Evolutionary conservation across 805 yeast genomes (phyloP).

Genomic region (Metschnikowia corniflorae): DNA sequence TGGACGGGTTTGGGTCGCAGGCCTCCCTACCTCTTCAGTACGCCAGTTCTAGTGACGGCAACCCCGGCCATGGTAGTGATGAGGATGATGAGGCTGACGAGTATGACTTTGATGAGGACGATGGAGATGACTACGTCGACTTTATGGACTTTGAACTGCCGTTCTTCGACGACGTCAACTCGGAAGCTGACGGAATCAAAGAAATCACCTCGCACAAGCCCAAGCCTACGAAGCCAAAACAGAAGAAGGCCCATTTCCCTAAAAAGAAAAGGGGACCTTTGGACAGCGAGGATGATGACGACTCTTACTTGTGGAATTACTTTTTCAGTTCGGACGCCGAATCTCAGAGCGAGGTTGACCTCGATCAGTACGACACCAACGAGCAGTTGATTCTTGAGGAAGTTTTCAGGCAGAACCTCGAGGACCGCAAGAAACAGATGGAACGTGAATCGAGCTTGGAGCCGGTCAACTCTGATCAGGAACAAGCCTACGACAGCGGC

Average conservation of each 20-base stretch:
- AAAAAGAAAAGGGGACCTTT: constrained; percentile 20
- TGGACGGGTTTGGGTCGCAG: constrained; percentile 18
- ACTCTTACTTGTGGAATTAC: constrained; percentile 71
- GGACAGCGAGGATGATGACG: constrained; percentile 54
- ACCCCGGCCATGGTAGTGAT: constrained; percentile 26
- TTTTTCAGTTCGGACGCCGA: constrained; percentile 51
- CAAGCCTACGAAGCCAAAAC: constrained; percentile 10
- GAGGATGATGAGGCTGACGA: constrained; percentile 25
- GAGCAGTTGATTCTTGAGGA: constrained; percentile 21
- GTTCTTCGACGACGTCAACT: constrained; percentile 19
- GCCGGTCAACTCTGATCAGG: constrained; percentile 30
- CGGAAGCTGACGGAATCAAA: constrained; percentile 4
- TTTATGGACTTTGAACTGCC: constrained; percentile 36
- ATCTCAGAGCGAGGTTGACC: constrained; percentile 25
- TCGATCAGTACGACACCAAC: constrained; percentile 21
- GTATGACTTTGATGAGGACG: constrained; percentile 34
- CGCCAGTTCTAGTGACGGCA: constrained; percentile 31
- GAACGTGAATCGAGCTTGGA: constrained; percentile 14
- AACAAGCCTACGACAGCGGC: constrained; percentile 54
- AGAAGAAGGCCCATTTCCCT: constrained; percentile 10
- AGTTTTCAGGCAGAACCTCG: constrained; percentile 24
- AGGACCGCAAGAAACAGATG: constrained; percentile 15
- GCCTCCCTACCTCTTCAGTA: constrained; percentile 40
- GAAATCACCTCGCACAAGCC: constrained; percentile 8
- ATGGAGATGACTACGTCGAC: constrained; percentile 42